These are phyloP conservation scores for Trametes gibbosa DNA, from an alignment of 768 basidiomycete genomes.

Conservation along the genomic window DNA sequence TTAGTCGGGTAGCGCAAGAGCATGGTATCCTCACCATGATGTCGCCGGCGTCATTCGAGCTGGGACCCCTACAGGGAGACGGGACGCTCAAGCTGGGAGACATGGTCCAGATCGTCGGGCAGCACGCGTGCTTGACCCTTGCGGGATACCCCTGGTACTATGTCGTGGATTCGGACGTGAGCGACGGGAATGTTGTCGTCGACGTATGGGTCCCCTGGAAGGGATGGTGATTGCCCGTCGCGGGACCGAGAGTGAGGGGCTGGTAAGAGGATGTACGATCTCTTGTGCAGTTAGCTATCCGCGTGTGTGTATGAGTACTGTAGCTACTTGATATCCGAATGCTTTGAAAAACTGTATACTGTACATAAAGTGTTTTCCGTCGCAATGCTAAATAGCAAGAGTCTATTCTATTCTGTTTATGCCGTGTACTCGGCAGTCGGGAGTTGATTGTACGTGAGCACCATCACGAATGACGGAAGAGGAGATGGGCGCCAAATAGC, in stretches of 20 bases:
- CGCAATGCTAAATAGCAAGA: no score
- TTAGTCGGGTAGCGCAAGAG: slow-evolving; percentile 72
- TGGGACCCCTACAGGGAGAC: slow-evolving; percentile 20
- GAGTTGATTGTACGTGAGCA: no score
- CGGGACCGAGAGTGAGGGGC: not conserved
- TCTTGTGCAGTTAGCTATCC: slow-evolving; percentile 4
- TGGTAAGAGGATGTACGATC: not conserved
- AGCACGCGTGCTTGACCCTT: slow-evolving; percentile 82
- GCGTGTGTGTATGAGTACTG: not conserved
- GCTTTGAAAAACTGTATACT: not conserved
- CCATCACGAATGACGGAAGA: not conserved
- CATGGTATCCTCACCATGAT: slow-evolving; percentile 65
- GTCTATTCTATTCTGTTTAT: no score
- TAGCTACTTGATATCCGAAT: no score
- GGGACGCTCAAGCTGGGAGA: slow-evolving; percentile 53
- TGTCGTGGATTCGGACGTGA: slow-evolving; percentile 64
- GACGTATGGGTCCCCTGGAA: slow-evolving; percentile 93
- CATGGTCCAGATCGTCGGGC: slow-evolving; percentile 70
- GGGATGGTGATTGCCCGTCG: slow-evolving; percentile 59
- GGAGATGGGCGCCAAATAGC: not conserved
- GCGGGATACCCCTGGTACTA: slow-evolving; percentile 85
- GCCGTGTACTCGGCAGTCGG: no score
- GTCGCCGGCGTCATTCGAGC: slow-evolving; percentile 15
- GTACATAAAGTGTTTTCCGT: no score
- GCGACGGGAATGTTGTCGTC: slow-evolving; percentile 50